phyloP scores from a whole-genome alignment of 805 yeast genomes.

The Soucietia sequanensis region DNA sequence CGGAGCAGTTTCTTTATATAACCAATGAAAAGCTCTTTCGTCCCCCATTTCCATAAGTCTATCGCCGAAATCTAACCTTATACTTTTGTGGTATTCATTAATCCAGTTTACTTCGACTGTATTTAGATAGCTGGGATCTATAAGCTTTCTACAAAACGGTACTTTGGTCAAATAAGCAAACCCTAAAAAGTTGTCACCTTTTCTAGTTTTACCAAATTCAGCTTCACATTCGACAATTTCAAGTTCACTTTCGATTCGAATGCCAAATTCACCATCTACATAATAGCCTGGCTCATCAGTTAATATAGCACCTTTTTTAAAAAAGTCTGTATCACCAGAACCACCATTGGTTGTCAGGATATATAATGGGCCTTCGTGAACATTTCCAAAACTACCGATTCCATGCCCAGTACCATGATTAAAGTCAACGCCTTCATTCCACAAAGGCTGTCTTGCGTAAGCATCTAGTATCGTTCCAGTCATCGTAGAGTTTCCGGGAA shows the following conservation, averaged over 20 bases:
- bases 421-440: slow-evolving; percentile 82
- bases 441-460: slow-evolving; percentile 78
- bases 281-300: slow-evolving; percentile 96
- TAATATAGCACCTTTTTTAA: slow-evolving; percentile 63
- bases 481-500: slow-evolving; percentile 65
- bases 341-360: slow-evolving; percentile 57
- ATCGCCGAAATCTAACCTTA: slow-evolving; percentile 30
- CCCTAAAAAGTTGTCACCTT: slow-evolving; percentile 31
- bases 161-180: slow-evolving; percentile 43
- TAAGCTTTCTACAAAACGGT: slow-evolving; percentile 37
- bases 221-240: slow-evolving; percentile 47
- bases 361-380: slow-evolving; percentile 93
- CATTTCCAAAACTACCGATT: slow-evolving; percentile 86
- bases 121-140: slow-evolving; percentile 29
- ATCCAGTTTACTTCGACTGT: slow-evolving; percentile 37
- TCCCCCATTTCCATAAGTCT: slow-evolving; percentile 54
- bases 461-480: slow-evolving; percentile 77
- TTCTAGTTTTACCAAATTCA: slow-evolving; percentile 36
- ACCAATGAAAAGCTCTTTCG: slow-evolving; percentile 65
- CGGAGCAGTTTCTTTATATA: slow-evolving; percentile 60
- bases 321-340: slow-evolving; percentile 46
- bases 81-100: slow-evolving; percentile 33
- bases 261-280: slow-evolving; percentile 85
- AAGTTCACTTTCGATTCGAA: slow-evolving; percentile 84
- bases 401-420: slow-evolving; percentile 98